Percentiles rank a stretch among this genome's conserved stretches.
Evolutionary conservation across 352 stramenopile species (phyloP).

Genomic region (Chrysophaeum taylorii): DNA sequence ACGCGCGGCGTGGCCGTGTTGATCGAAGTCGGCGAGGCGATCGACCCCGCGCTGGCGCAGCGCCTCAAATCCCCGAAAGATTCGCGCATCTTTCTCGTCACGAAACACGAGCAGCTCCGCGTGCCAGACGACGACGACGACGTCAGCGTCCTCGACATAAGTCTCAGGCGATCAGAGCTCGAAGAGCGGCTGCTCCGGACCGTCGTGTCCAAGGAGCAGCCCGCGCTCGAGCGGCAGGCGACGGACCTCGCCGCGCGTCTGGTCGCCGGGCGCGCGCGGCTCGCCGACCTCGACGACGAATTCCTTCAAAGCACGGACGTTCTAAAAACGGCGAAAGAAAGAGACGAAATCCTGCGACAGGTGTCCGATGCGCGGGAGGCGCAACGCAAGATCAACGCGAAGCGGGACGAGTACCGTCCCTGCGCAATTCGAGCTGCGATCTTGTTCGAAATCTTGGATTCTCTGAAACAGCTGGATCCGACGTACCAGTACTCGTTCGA

Average conservation of each 20-base stretch:
- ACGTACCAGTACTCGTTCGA: slow-evolving; percentile 96
- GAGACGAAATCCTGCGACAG: slow-evolving; percentile 79
- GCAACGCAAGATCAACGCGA: slow-evolving; percentile 83
- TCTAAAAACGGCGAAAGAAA: no score
- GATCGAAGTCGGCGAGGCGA: no score
- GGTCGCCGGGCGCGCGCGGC: slow-evolving; percentile 79
- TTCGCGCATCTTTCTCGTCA: no score
- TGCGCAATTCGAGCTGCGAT: slow-evolving; percentile 81
- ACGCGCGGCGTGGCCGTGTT: no score
- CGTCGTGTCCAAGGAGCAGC: slow-evolving; percentile 83
- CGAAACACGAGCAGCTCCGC: no score
- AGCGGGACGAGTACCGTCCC: slow-evolving; percentile 78
- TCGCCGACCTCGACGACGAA: slow-evolving; percentile 87
- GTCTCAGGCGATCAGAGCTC: no score
- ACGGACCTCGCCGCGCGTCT: slow-evolving; percentile 71
- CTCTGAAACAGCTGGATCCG: slow-evolving; percentile 82
- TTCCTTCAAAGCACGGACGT: no score
- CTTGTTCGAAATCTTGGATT: slow-evolving; percentile 88
- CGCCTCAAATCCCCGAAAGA: no score
- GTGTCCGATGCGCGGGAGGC: slow-evolving; percentile 83
- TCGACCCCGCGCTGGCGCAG: no score
- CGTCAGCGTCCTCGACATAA: no score
- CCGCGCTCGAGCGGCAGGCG: slow-evolving; percentile 83
- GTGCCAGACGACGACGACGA: no score
- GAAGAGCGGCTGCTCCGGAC: slow-evolving; percentile 83